Evolutionary conservation across 768 basidiomycete species (phyloP).

Genomic region (Daedaleopsis sinensis): DNA sequence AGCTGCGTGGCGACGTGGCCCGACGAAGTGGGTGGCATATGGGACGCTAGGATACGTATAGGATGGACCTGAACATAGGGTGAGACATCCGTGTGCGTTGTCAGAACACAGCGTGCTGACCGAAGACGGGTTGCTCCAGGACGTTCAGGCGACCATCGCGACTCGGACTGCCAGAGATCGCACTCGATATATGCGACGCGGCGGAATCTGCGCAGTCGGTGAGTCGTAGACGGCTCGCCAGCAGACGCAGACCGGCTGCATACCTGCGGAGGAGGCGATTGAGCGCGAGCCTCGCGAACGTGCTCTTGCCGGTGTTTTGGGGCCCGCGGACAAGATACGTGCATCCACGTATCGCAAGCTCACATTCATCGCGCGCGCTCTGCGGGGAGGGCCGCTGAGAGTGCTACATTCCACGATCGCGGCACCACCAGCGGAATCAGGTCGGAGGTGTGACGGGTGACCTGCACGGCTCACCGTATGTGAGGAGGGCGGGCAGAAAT

Average conservation of each 20-base stretch:
- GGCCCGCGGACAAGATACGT: slow-evolving; percentile 79
- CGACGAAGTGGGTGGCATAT: slow-evolving; percentile 77
- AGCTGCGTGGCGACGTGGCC: slow-evolving; percentile 71
- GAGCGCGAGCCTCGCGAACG: slow-evolving; percentile 72
- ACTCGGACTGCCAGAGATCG: slow-evolving; percentile 93
- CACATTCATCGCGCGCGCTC: slow-evolving; percentile 10
- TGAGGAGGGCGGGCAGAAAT: slow-evolving; percentile 1
- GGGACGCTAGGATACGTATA: slow-evolving; percentile 84
- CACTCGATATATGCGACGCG: slow-evolving; percentile 90
- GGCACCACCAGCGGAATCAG: slow-evolving; percentile 39
- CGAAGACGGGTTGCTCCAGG: slow-evolving; percentile 68
- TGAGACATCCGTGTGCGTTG: not conserved
- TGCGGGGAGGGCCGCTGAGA: slow-evolving; percentile 17
- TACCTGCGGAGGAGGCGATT: slow-evolving; percentile 70
- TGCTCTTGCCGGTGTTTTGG: slow-evolving; percentile 90
- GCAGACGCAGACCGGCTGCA: slow-evolving; percentile 20
- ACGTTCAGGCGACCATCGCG: slow-evolving; percentile 84
- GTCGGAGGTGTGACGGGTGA: slow-evolving; percentile 32
- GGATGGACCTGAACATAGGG: slow-evolving; percentile 63
- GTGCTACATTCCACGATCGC: slow-evolving; percentile 38
- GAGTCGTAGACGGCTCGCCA: not conserved
- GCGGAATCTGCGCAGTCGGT: slow-evolving; percentile 52
- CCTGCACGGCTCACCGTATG: slow-evolving; percentile 30
- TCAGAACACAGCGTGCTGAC: slow-evolving; percentile 39
- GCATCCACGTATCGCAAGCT: not conserved